A percentile compares a stretch with the other conserved stretches of the same genome.
These are phyloP conservation scores for Neocallimastix lanati DNA, from an alignment of 192 early-diverging fungal genomes.

Conservation along the genomic window DNA sequence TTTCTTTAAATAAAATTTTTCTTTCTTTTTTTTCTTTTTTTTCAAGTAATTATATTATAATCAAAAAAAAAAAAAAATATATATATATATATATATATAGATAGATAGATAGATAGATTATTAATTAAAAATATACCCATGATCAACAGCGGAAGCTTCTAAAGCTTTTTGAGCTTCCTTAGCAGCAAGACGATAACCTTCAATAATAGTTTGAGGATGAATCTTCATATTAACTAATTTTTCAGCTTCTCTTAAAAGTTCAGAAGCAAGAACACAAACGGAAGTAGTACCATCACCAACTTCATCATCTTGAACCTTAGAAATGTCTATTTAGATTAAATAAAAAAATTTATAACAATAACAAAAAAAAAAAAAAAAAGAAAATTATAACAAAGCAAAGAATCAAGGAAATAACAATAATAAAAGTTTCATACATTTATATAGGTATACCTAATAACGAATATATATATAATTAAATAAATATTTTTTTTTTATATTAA, in stretches of 20 bases:
- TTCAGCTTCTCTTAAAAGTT: conserved; percentile 86
- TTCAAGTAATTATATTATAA: too few relatives aligned
- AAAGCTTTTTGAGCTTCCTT: conserved; percentile 66
- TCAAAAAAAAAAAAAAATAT: too few relatives aligned
- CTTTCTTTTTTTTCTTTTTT: too few relatives aligned
- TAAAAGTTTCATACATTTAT: too few relatives aligned
- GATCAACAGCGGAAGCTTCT: conserved; percentile 60
- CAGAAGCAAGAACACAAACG: conserved; percentile 90
- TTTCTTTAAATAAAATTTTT: not conserved
- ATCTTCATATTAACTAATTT: conserved; percentile 80
- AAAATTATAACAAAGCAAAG: too few relatives aligned
- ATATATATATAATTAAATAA: too few relatives aligned
- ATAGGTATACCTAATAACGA: too few relatives aligned
- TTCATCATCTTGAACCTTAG: conserved; percentile 99
- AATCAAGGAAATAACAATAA: not conserved
- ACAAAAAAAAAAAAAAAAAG: too few relatives aligned
- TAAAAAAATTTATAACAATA: too few relatives aligned
- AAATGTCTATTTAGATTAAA: conserved; percentile 54
- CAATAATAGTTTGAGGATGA: conserved; percentile 93
- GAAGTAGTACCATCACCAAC: conserved; percentile 99
- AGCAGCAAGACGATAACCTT: conserved; percentile 82
- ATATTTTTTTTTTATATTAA: not conserved
- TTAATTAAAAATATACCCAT: conserved; percentile 14
- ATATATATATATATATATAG: too few relatives aligned
- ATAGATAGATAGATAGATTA: too few relatives aligned